These are phyloP conservation scores for Lophiostoma macrostomum DNA, from an alignment of 495 filamentous ascomycete species.

Conservation along the genomic window DNA sequence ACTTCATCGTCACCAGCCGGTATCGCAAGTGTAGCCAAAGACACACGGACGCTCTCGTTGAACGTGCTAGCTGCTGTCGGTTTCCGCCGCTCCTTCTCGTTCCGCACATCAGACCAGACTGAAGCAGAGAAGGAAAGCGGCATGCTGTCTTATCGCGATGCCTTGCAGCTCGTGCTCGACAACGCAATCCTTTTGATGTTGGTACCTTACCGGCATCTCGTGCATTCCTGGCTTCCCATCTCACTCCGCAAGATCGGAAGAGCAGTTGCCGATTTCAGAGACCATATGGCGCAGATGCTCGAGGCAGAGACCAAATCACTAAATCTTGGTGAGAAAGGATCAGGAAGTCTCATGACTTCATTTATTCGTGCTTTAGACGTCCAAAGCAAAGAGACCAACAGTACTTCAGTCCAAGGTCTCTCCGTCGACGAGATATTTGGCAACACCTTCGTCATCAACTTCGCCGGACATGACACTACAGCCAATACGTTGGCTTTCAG, in stretches of 20 bases:
- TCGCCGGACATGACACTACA: slow-evolving; percentile 54
- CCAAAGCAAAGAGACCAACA: slow-evolving; percentile 7
- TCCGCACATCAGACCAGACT: slow-evolving; percentile 21
- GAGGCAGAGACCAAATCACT: neutral
- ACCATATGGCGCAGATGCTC: slow-evolving; percentile 17
- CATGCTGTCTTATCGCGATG: slow-evolving; percentile 28
- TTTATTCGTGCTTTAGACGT: slow-evolving; percentile 21
- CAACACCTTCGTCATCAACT: slow-evolving; percentile 50
- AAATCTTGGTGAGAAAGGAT: slow-evolving; percentile 1
- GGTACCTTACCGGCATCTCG: slow-evolving; percentile 7
- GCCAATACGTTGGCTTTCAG: slow-evolving; percentile 47
- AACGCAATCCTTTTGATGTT: slow-evolving; percentile 24
- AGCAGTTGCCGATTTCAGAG: slow-evolving; percentile 15
- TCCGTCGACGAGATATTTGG: slow-evolving; percentile 48
- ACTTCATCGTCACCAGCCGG: neutral
- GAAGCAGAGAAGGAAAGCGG: slow-evolving; percentile 2
- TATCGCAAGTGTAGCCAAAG: slow-evolving; percentile 28
- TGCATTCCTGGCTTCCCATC: neutral
- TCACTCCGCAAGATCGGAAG: slow-evolving; percentile 8
- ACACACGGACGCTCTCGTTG: slow-evolving; percentile 40
- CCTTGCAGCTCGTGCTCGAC: slow-evolving; percentile 13
- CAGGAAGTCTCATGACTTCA: slow-evolving; percentile 13
- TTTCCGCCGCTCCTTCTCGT: slow-evolving; percentile 41
- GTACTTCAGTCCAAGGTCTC: neutral
- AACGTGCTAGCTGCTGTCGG: slow-evolving; percentile 42